Base-by-base conservation (phyloP, 2,329 filamentous ascomycete species). In the Fusarium sp. region DNA sequence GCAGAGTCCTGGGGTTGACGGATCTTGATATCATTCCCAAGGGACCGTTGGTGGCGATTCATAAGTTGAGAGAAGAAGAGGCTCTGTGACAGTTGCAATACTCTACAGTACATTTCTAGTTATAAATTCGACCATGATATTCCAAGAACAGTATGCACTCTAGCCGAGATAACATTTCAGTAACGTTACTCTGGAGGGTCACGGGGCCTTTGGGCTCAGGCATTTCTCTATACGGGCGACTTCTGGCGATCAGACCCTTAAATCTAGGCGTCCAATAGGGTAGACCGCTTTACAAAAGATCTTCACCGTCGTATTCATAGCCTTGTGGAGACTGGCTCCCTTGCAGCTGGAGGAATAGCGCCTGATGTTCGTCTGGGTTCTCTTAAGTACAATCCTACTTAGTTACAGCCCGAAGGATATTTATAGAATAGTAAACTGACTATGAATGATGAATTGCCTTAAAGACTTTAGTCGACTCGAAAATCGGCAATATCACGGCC, bases 11-110 rank as follows among this genome's bases (percentile, higher is more conserved):
- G 10, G 76, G 75, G 1, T 68, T 76, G 6, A 72, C 68, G 2
- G 72, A 68, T 4, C 74, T 76, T 0, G 42, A 78, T 9, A 75
- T 81, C 12, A 55, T 79, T 2, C 78, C 80, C 0, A 68, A 51
- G 7, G 73, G 74, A 0, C 74, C 75, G 0, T 32, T 59, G 13
- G 68, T 74, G 2, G 13, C 74, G 8, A 62, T 76, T 8, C 63
- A 72, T 21, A 42, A 59, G 23, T 23, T 70, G 16, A 11, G 27
- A 16, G 48, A 58, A 14, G n/a, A 5, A 0, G 55, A 69, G 16
- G 56, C 28, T 2, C n/a, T 59, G 4, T 10, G 27, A 16, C 10
- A 9, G 7, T 50, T 21, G 2, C 7, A 18, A 5, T 3, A 37
- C 2, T 12, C 34, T 11, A 12, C 18, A 37, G 21, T 23, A 18